A percentile compares a stretch with the other conserved stretches of the same genome.
Evolutionary conservation across 768 basidiomycete species (phyloP).

Genomic region (Pleurotus djamor): DNA sequence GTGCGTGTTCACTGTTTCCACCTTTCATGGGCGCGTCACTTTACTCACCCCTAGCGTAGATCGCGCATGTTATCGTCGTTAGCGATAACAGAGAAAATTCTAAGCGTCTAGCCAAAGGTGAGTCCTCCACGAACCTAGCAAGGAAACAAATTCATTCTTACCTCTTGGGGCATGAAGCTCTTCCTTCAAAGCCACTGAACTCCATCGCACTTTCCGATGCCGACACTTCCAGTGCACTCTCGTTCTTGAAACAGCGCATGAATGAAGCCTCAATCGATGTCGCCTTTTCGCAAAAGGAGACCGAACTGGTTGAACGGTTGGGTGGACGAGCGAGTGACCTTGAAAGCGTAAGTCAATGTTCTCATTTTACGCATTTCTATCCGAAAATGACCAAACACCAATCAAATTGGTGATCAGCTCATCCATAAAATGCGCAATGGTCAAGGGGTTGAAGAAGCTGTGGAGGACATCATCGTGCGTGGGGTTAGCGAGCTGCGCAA

Average conservation of each 20-base stretch:
- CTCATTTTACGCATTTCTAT: too few species aligned
- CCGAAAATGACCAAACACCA: too few species aligned
- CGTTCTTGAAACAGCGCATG: conserved; percentile 81
- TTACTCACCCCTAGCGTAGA: conserved; percentile 33
- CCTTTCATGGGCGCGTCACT: background rate
- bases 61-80: conserved; percentile 89
- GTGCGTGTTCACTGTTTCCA: conserved; percentile 30
- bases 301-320: conserved; percentile 62
- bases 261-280: conserved; percentile 50
- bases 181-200: conserved; percentile 82
- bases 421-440: conserved; percentile 84
- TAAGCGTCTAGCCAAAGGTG: conserved; percentile 83
- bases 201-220: conserved; percentile 84
- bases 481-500: conserved; percentile 85
- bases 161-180: conserved; percentile 39
- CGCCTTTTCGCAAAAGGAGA: conserved; percentile 55
- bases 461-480: conserved; percentile 85
- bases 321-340: conserved; percentile 93
- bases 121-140: background rate
- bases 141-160: too few species aligned
- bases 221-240: conserved; percentile 73
- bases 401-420: conserved; percentile 40
- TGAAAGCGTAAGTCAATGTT: conserved; percentile 57
- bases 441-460: conserved; percentile 70
- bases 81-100: conserved; percentile 89